phyloP scores from a whole-genome alignment of 768 basidiomycete genomes.

The Lepiota subincarnata region DNA sequence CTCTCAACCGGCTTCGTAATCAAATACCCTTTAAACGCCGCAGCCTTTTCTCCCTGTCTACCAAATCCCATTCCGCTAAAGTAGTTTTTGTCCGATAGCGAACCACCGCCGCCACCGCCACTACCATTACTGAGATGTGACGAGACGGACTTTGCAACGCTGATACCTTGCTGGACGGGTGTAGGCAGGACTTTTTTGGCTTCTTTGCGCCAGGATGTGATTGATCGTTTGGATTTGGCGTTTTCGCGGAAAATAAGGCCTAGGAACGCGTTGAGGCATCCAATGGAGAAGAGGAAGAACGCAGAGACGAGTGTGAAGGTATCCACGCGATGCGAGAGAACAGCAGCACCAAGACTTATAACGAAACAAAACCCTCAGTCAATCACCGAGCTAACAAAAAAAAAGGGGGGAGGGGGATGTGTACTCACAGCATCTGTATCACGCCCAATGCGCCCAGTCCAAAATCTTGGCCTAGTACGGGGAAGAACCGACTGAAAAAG shows the following conservation, averaged over 20 bases:
- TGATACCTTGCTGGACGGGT: constrained; percentile 15
- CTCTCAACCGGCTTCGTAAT: constrained; percentile 27
- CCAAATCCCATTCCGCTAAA: constrained; percentile 56
- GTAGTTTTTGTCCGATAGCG: constrained; percentile 17
- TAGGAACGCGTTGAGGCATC: constrained; percentile 77
- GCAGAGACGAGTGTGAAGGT: constrained; percentile 84
- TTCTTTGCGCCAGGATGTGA: constrained; percentile 63
- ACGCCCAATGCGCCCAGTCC: constrained; percentile 85
- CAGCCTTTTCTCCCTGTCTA: constrained; percentile 74
- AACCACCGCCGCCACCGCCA: constrained; percentile 31
- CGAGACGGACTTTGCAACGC: constrained; percentile 16
- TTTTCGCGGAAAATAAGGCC: constrained; percentile 75
- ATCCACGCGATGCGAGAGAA: constrained; percentile 75
- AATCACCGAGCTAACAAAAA: neutral
- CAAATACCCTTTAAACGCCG: constrained; percentile 55
- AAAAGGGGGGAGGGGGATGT: too few species aligned
- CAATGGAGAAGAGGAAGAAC: constrained; percentile 80
- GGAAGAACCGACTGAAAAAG: constrained; percentile 84
- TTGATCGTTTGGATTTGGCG: constrained; percentile 61
- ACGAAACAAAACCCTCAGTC: constrained; percentile 21
- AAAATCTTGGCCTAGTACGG: constrained; percentile 78
- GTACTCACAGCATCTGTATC: constrained; percentile 75
- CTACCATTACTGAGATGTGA: constrained; percentile 12
- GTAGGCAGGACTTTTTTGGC: constrained; percentile 55
- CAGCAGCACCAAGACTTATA: constrained; percentile 57